These are phyloP conservation scores for Penicillium thymicola DNA, from an alignment of 2,329 filamentous ascomycete genomes.

Conservation along the genomic window DNA sequence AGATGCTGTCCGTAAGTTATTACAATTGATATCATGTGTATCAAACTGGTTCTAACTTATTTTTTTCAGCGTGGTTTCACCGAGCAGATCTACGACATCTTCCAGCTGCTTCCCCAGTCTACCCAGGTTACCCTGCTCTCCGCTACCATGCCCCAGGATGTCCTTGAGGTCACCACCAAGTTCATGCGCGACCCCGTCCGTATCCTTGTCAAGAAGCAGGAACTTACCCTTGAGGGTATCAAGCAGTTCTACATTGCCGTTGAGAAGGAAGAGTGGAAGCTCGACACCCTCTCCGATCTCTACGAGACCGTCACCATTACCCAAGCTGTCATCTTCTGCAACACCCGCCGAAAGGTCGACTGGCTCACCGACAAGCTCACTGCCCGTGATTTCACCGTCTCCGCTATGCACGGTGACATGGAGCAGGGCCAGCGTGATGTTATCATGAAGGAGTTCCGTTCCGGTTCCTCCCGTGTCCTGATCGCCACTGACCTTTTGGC, in stretches of 20 bases:
- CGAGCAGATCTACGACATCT: constrained; percentile 99
- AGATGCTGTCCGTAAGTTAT: constrained; percentile 54
- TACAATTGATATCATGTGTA: neutral
- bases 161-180: constrained; percentile 98
- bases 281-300: constrained; percentile 95
- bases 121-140: constrained; percentile 99
- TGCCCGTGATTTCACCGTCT: constrained; percentile 97
- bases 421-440: constrained; percentile 96
- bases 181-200: constrained; percentile 84
- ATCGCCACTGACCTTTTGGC: constrained; percentile 99
- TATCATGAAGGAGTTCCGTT: constrained; percentile 98
- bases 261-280: constrained; percentile 99
- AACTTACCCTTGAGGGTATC: constrained; percentile 91
- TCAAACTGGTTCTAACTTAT: constrained; percentile 1
- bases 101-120: constrained; percentile 90
- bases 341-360: constrained; percentile 97
- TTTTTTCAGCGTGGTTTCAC: constrained; percentile 78
- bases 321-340: constrained; percentile 99
- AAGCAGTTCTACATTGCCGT: constrained; percentile 99
- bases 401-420: constrained; percentile 99
- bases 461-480: constrained; percentile 90
- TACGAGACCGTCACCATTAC: constrained; percentile 99
- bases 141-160: constrained; percentile 94
- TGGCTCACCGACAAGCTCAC: constrained; percentile 99
- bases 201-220: constrained; percentile 42